Conservation (phyloP, 2,329 filamentous ascomycete species). For the Ophiosphaerella korrae region DNA sequence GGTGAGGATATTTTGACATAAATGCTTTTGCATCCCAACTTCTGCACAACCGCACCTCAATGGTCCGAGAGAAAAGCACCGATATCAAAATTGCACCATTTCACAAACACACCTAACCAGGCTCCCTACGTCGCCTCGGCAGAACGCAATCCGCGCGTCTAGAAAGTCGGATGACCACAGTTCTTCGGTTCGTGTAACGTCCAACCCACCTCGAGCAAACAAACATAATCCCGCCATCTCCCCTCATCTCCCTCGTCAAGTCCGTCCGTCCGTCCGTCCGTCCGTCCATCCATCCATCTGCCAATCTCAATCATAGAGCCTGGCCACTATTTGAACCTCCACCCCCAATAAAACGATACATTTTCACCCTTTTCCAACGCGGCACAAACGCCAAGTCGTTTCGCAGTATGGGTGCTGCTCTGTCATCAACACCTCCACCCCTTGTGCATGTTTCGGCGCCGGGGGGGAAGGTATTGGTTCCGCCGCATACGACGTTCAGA, state of each 20-base stretch:
- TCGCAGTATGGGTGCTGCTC: constrained; percentile 25
- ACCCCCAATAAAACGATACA: background rate
- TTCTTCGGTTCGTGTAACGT: background rate
- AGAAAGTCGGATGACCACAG: background rate
- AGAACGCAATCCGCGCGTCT: no score
- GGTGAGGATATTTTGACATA: no score
- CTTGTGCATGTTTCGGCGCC: constrained; percentile 29
- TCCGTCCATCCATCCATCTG: no score
- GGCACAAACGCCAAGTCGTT: background rate
- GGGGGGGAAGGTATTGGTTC: constrained; percentile 25
- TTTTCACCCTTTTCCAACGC: background rate
- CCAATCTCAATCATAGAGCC: no score
- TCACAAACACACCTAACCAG: no score
- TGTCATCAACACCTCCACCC: constrained; percentile 24
- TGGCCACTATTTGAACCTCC: background rate
- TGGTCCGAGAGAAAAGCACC: no score
- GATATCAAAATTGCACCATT: no score
- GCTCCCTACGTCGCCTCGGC: no score
- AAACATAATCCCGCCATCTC: background rate
- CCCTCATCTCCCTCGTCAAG: background rate
- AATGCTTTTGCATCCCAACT: no score
- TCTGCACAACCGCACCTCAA: no score
- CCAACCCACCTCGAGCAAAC: background rate
- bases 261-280: no score
- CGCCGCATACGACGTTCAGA: constrained; percentile 6